Base-by-base conservation (phyloP, 208 protist genomes). In the Herpetomonas samuelpessoai region DNA sequence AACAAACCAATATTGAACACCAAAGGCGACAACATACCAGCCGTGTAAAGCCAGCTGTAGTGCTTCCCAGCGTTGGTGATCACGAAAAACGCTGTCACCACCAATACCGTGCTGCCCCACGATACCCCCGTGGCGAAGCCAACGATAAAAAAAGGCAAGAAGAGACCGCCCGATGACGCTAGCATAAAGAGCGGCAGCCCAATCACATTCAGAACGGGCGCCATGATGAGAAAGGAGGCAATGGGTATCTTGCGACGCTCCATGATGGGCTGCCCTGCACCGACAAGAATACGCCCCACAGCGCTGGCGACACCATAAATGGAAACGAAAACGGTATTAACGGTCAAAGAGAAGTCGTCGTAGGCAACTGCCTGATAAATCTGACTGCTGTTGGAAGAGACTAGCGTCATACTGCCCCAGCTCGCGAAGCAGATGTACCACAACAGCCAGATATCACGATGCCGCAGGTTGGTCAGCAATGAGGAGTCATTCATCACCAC, bases 41-140 rank as follows among this genome's bases (percentile, higher is more conserved):
- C 82, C 1, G 86, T 93, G 62, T 91, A 93, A 10, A 93, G 67
- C 47, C 74, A 82, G 49, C 79, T 87, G 74, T 93, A 93, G 65
- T 93, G 86, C 58, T 87, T 88, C 25, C 86, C 86, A 51, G 81
- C 87, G 61, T 88, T 89, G 45, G 56, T 57, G 45, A 68, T 29
- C 12, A 64, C 56, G 57, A 93, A 93, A 41, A 91, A 58, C 19
- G 71, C 63, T 18, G 81, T 93, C 28, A 88, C 71, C 58, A 87
- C 72, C 29, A 93, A 72, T 35, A 93, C 76, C 16, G 76, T 83
- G 55, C 75, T 81, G 26, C 86, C 86, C 86, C 86, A 93, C 16
- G 81, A 86, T 19, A 88, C 68, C n/a, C 86, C 86, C 0, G 78
- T 83, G 21, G 78, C 83, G 14, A 93, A 74, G 27, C 86, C 86